Percentiles rank a stretch among this genome's conserved stretches.
These are phyloP conservation scores for Globisporangium takayamanum DNA, from an alignment of 352 stramenopile species.

Conservation along the genomic window DNA sequence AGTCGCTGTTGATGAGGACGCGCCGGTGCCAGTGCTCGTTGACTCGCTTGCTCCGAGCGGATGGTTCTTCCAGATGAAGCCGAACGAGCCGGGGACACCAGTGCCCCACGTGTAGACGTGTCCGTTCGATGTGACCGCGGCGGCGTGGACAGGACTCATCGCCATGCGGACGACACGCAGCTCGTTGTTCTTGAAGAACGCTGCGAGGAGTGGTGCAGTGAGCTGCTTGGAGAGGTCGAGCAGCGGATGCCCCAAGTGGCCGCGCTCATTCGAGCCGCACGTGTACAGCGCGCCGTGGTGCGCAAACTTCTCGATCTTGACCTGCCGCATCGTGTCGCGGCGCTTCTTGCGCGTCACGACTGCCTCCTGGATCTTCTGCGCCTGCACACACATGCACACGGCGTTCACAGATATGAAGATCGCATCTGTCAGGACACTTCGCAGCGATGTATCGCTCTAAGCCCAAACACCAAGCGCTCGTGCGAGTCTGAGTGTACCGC, in stretches of 20 bases:
- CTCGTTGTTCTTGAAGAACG: constrained; percentile 73
- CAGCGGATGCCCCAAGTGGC: constrained; percentile 41
- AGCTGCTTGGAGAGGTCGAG: constrained; percentile 35
- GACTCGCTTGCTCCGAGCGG: constrained; percentile 1
- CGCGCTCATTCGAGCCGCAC: constrained; percentile 53
- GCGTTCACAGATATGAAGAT: not conserved
- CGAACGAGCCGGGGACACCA: constrained; percentile 57
- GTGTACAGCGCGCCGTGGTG: constrained; percentile 67
- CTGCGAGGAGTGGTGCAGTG: constrained; percentile 31
- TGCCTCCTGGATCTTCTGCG: constrained; percentile 57
- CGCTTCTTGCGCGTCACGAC: constrained; percentile 59
- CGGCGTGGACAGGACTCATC: constrained; percentile 50
- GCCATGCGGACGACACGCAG: constrained; percentile 39
- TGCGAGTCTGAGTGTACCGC: constrained; percentile 13
- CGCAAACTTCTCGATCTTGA: constrained; percentile 67
- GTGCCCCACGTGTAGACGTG: constrained; percentile 69
- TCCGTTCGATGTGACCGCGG: constrained; percentile 54
- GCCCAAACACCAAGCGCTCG: not conserved
- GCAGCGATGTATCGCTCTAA: too few species aligned
- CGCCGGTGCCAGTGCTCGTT: too few species aligned
- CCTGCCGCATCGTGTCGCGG: constrained; percentile 49
- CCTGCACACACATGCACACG: constrained; percentile 7
- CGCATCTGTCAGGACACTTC: not conserved
- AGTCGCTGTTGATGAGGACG: not conserved
- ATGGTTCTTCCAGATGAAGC: constrained; percentile 28